These are phyloP conservation scores for Linnemannia schmuckeri DNA, from an alignment of 192 early-diverging fungal genomes.

Conservation along the genomic window DNA sequence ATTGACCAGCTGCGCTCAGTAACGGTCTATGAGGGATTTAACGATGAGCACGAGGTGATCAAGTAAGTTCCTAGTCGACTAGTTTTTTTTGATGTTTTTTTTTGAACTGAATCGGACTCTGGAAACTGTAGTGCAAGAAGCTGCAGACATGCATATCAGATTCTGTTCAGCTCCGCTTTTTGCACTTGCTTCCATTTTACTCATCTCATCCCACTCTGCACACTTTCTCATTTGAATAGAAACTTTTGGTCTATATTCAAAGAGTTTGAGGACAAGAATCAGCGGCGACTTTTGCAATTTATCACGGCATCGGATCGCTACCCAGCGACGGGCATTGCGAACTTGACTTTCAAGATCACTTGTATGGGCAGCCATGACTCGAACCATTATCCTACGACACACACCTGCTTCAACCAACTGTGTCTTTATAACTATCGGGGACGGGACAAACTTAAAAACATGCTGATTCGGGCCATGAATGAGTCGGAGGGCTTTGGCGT, in stretches of 20 bases:
- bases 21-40: conserved; percentile 75
- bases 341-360: conserved; percentile 78
- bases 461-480: conserved; percentile 78
- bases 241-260: conserved; percentile 87
- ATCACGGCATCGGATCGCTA: conserved; percentile 94
- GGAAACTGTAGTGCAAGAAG: background rate
- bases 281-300: conserved; percentile 87
- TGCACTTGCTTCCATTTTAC: background rate
- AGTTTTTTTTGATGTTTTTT: background rate
- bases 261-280: conserved; percentile 71
- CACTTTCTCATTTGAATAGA: conserved; percentile 24
- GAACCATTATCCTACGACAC: conserved; percentile 86
- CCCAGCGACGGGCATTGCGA: conserved; percentile 80
- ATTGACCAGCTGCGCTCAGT: conserved; percentile 66
- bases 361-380: conserved; percentile 72
- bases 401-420: conserved; percentile 96
- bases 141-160: background rate
- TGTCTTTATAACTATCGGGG: conserved; percentile 83
- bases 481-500: conserved; percentile 87
- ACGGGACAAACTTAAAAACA: conserved; percentile 74
- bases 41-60: conserved; percentile 63
- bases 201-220: background rate
- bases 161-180: background rate
- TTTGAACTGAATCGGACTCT: background rate
- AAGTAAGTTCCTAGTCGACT: conserved; percentile 50